Evolutionary conservation across 306 rosid genomes (phyloP).

Genomic region (Sicyos baderoa): DNA sequence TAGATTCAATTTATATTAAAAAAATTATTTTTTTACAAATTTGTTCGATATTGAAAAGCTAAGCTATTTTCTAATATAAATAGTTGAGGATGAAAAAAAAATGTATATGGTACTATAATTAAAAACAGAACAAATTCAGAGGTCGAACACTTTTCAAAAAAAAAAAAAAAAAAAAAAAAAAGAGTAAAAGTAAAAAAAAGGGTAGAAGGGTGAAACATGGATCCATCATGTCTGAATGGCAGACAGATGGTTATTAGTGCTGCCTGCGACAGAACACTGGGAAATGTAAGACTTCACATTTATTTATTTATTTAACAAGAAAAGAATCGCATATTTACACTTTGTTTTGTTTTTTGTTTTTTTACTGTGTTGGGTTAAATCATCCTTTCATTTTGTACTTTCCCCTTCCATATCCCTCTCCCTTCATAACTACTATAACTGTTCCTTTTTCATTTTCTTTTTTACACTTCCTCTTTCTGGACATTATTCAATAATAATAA

Average conservation of each 20-base stretch:
- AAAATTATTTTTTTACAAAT: too few relatives aligned
- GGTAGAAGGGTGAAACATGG: conserved; percentile 26
- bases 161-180: background rate
- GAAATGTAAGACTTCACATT: too few relatives aligned
- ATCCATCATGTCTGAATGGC: conserved; percentile 44
- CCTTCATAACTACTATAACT: conserved; percentile 14
- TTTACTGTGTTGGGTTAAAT: conserved; percentile 17
- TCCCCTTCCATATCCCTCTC: background rate
- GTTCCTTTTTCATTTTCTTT: background rate
- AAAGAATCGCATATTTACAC: conserved; percentile 11
- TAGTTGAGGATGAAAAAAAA: too few relatives aligned
- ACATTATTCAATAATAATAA: too few relatives aligned
- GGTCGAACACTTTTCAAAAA: background rate
- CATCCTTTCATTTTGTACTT: conserved; percentile 6
- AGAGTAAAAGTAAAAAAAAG: background rate
- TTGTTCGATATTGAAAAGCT: too few relatives aligned
- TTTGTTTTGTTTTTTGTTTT: too few relatives aligned
- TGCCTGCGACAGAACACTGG: conserved; percentile 41
- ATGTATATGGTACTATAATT: too few relatives aligned
- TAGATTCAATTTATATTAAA: too few relatives aligned
- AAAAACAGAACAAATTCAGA: too few relatives aligned
- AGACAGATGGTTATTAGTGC: conserved; percentile 32
- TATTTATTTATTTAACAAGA: too few relatives aligned
- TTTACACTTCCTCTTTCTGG: conserved; percentile 9
- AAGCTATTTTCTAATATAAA: too few relatives aligned